These are phyloP conservation scores for Suillus americanus DNA, from an alignment of 768 basidiomycete genomes.

Conservation along the genomic window DNA sequence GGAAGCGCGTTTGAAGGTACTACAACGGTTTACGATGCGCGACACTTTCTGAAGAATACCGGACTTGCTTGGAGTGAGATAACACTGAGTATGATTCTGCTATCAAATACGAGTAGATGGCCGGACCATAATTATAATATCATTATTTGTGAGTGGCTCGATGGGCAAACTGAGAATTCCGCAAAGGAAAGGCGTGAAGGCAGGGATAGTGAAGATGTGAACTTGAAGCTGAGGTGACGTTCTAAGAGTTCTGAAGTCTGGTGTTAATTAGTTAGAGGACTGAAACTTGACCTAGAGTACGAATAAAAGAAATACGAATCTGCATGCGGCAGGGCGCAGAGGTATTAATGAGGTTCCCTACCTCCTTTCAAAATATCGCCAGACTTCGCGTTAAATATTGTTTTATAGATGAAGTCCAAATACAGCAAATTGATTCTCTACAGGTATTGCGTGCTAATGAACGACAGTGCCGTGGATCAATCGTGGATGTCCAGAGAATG, in stretches of 20 bases:
- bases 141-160: background rate
- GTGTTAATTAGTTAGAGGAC: too few relatives aligned
- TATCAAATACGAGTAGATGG: background rate
- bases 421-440: slow-evolving; percentile 22
- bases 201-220: background rate
- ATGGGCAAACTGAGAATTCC: background rate
- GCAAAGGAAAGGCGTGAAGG: background rate
- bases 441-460: slow-evolving; percentile 6
- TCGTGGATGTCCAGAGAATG: slow-evolving; percentile 5
- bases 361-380: background rate
- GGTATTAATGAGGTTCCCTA: background rate
- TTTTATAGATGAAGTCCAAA: slow-evolving; percentile 9
- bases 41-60: background rate
- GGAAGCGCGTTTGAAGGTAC: background rate
- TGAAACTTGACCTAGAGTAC: background rate
- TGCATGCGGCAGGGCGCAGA: background rate
- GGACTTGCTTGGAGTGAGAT: background rate
- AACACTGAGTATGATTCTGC: background rate
- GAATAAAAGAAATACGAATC: background rate
- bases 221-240: background rate
- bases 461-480: slow-evolving; percentile 3
- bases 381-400: slow-evolving; percentile 13
- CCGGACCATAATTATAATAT: background rate
- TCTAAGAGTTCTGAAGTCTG: background rate
- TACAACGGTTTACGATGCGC: background rate